Percentiles rank a stretch among this genome's conserved stretches.
Conservation (phyloP, 2,329 filamentous ascomycete genomes). For the Penicillium brasilianum region DNA sequence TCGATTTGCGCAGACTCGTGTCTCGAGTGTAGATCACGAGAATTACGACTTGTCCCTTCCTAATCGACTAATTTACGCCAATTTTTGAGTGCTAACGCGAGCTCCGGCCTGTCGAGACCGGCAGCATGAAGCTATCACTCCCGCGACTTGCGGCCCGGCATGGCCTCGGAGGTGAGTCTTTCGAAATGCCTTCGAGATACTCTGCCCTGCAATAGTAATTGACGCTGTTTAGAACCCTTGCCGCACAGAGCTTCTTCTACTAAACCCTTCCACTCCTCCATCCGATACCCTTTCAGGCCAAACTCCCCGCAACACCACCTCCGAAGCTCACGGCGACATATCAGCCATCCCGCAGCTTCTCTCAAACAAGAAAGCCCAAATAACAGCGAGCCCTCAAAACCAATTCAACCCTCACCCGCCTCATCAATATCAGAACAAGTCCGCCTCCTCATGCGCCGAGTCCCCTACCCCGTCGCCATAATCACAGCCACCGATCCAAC, state of each 20-base stretch:
- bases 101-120: conserved; percentile 18
- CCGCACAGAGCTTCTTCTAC: neutral
- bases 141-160: conserved; percentile 29
- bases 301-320: conserved; percentile 13
- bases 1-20: neutral
- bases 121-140: conserved; percentile 41
- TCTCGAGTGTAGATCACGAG: conserved; percentile 31
- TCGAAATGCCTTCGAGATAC: neutral
- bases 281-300: neutral
- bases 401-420: neutral
- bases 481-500: conserved; percentile 54
- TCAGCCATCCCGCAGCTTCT: conserved; percentile 23
- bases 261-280: conserved; percentile 1
- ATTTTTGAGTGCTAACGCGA: conserved; percentile 19
- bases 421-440: conserved; percentile 43
- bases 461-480: conserved; percentile 63
- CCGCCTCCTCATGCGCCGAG: conserved; percentile 57
- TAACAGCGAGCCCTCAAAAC: conserved; percentile 4
- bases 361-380: conserved; percentile 4
- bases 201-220: neutral
- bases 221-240: neutral
- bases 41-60: conserved; percentile 3
- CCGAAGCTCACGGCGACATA: conserved; percentile 25
- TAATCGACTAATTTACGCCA: conserved; percentile 9
- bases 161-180: conserved; percentile 29